Conservation (phyloP, 257 asterid genomes). For the Ballota nigra region DNA sequence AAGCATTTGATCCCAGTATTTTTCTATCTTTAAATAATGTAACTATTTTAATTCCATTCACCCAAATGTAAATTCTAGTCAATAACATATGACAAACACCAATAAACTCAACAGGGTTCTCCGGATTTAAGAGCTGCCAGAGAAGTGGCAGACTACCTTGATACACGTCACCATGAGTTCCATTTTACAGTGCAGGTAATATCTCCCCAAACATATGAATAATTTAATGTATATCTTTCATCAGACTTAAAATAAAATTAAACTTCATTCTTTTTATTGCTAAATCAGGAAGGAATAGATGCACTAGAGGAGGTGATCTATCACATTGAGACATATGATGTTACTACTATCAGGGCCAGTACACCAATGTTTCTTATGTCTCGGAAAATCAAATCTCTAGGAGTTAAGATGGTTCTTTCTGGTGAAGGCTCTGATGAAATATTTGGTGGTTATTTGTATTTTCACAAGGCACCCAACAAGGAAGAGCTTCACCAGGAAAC, state of each 20-base stretch:
- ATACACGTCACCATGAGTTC: constrained; percentile 96
- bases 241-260: constrained; percentile 15
- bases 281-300: constrained; percentile 92
- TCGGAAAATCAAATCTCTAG: constrained; percentile 88
- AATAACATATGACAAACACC: neutral
- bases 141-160: constrained; percentile 95
- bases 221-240: neutral
- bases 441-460: constrained; percentile 95
- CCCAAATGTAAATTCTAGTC: neutral
- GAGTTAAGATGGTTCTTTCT: constrained; percentile 97
- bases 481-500: constrained; percentile 93
- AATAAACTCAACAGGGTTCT: constrained; percentile 59
- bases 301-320: constrained; percentile 96
- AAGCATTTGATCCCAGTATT: neutral
- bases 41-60: neutral
- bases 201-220: neutral
- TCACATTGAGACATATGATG: constrained; percentile 94
- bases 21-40: neutral
- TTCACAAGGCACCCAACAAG: constrained; percentile 98
- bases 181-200: constrained; percentile 92
- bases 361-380: constrained; percentile 99
- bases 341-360: constrained; percentile 96
- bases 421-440: constrained; percentile 99
- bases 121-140: constrained; percentile 95
- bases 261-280: constrained; percentile 27